Evolutionary conservation across 495 filamentous ascomycete genomes (phyloP), one percentile per base, ranked within the genome.

Genomic region (Hyaloscypha hepaticicola): DNA sequence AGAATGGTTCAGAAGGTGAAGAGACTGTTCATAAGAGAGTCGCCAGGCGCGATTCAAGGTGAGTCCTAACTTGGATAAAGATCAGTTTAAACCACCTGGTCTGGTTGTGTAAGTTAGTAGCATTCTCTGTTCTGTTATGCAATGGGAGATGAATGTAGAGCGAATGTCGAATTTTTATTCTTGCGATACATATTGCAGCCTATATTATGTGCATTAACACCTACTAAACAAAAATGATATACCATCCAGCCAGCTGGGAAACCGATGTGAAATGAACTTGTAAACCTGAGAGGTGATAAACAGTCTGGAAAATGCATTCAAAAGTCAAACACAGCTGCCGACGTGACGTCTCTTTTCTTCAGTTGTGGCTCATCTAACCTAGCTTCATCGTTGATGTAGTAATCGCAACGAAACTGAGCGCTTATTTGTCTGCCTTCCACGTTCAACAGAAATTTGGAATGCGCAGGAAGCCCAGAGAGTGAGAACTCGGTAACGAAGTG

Each of bases 11-110:
- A 45, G 33, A 58, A 12, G n/a, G 56, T 64, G 21, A 58, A 49
- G 61, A 58, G 61, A 59, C 55, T 59, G 55, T 41, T 59, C 27
- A 25, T 59, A 65, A 59, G 22, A 59, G 62, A 65, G 41, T 65
- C 38, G 55, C 55, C 28, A 65, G 62, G 62, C 62, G 62, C 62
- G 55, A 59, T 59, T 65, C 55, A 65, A 65, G 55, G 55, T 65
- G 45, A 65, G 55, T 65, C 55, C 55, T 22, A 65, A 45, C 24
- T 59, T 65, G 45, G 62, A 65, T 27, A 65, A 59, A 58, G 53
- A 65, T 65, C n/a, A 33, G 25, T 64, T 64, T 64, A 64, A 63
- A 64, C 61, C 14, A 49, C 29, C 34, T 6, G 61, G 51, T 57
- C 51, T 25, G 52, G 60, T 62, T 33, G 11, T 33, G 11, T 33